phyloP scores from a whole-genome alignment of 2,329 filamentous ascomycete genomes.

The Botrytis cinerea region DNA sequence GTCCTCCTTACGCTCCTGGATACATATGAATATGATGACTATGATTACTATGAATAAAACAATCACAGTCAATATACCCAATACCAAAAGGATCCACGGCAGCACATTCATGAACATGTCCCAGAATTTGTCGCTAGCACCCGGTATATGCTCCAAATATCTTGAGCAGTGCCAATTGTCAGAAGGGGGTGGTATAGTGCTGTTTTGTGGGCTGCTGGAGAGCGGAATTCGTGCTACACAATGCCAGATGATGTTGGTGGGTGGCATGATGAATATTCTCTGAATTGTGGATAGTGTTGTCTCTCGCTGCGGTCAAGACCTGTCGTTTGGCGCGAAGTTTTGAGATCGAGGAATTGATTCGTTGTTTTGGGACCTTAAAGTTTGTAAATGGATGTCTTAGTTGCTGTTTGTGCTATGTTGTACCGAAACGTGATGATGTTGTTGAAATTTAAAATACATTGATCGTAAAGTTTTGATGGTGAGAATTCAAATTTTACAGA shows the following conservation, averaged over 20 bases:
- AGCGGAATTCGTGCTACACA: background rate
- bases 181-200: background rate
- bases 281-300: background rate
- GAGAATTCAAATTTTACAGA: background rate
- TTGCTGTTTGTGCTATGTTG: background rate
- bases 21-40: rapidly evolving
- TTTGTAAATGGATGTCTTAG: background rate
- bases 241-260: background rate
- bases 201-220: background rate
- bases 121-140: background rate
- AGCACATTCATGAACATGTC: background rate
- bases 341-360: background rate
- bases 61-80: too few species aligned
- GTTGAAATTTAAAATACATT: background rate
- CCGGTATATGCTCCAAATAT: background rate
- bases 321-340: background rate
- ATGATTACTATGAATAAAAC: background rate
- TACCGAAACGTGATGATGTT: background rate
- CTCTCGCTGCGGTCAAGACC: background rate
- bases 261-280: background rate
- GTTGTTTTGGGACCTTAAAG: background rate
- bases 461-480: background rate
- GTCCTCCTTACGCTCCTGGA: rapidly evolving
- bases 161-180: background rate
- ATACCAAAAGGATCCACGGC: too few species aligned